Evolutionary conservation across 257 asterid species (phyloP), one percentile per base, ranked within the genome.

Genomic region (Cordia subcordata): DNA sequence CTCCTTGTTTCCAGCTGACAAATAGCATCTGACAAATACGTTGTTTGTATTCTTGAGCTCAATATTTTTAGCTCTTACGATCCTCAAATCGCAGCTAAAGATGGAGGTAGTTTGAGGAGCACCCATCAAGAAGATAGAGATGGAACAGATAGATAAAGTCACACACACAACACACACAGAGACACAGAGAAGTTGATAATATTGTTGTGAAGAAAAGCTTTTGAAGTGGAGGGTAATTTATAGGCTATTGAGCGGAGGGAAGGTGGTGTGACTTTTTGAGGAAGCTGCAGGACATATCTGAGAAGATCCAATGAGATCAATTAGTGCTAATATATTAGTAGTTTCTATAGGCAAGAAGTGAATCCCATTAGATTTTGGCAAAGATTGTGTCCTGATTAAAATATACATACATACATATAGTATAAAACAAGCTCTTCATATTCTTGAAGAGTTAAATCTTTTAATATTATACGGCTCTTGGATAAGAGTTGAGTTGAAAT

Each of bases 21-120:
- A 77, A 62, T 71, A 79, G 60, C 94, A 84, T 66, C 96, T 82
- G 0, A 87, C 81, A 55, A 87, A 87, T 21, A 82, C 65, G 45
- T 59, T 66, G 42, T 72, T 70, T 13, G 61, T 21, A 39, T 80
- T 38, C 49, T 70, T 66, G 10, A 32, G 62, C 16, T 70, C 67
- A 1, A 74, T 73, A 59, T 84, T 77, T 75, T 76, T 80, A 0
- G 73, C 94, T 61, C 76, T 78, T 32, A 82, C 55, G 57, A 84
- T 58, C 62, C 58, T 69, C 14, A 84, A 55, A 46, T 84, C 80
- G 58, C 76, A 65, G 55, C 49, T 74, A 9, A 84, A 59, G 42
- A 69, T 63, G 19, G 71, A 61, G 57, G 67, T 22, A 42, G 37
- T 18, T 13, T 49, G 46, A 33, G 59, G 54, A 13, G 72, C 61